Conservation (phyloP, 306 rosid genomes). For the Prunus mongolica region DNA sequence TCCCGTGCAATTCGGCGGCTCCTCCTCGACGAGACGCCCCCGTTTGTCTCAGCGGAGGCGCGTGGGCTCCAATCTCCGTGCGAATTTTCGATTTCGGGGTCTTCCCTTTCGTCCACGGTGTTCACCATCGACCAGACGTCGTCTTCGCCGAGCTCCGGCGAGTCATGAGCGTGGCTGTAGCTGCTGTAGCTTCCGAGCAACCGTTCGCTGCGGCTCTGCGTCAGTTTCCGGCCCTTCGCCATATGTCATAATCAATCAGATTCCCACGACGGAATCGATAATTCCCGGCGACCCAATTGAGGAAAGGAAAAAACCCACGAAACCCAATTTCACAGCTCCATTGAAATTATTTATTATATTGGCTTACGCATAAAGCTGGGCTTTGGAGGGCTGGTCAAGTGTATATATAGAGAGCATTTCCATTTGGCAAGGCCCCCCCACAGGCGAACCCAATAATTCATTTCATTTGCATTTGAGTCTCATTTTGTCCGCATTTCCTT, state of each 20-base stretch:
- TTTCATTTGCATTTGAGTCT: constrained; percentile 80
- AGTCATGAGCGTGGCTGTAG: constrained; percentile 37
- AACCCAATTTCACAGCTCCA: constrained; percentile 23
- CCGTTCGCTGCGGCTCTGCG: constrained; percentile 71
- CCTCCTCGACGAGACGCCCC: constrained; percentile 5
- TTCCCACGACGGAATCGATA: constrained; percentile 23
- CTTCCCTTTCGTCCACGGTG: constrained; percentile 18
- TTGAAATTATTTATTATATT: constrained; percentile 2
- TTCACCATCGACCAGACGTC: constrained; percentile 75
- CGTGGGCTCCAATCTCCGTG: constrained; percentile 32
- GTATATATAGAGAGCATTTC: constrained; percentile 49
- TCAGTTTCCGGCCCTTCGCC: constrained; percentile 88
- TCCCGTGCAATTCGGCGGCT: constrained; percentile 37
- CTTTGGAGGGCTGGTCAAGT: constrained; percentile 18
- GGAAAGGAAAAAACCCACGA: not conserved
- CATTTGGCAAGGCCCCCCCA: not conserved
- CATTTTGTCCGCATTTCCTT: constrained; percentile 66
- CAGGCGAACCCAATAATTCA: not conserved
- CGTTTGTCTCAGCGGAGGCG: constrained; percentile 18
- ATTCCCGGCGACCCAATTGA: constrained; percentile 12
- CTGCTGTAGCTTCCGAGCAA: constrained; percentile 51
- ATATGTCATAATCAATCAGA: constrained; percentile 33
- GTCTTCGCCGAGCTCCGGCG: constrained; percentile 73
- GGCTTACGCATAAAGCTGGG: constrained; percentile 27
- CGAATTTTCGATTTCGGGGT: constrained; percentile 2